Percentiles rank a stretch among this genome's conserved stretches.
These are phyloP conservation scores for Beauveria australis DNA, from an alignment of 2,329 filamentous ascomycete species.

Conservation along the genomic window DNA sequence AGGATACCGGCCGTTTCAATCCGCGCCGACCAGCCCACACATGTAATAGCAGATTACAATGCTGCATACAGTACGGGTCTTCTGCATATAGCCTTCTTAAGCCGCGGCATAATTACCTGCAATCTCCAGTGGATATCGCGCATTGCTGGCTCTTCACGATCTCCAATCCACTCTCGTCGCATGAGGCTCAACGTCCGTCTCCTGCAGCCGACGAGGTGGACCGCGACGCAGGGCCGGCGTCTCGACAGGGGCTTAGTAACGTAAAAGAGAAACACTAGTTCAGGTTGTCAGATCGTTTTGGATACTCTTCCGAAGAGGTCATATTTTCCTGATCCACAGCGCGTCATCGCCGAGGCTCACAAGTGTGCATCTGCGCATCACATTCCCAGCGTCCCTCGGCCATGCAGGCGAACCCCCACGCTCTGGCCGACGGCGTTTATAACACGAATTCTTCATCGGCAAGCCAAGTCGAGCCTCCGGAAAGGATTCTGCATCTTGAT, in stretches of 20 bases:
- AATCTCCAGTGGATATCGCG: background rate
- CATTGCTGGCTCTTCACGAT: background rate
- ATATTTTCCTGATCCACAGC: constrained; percentile 7
- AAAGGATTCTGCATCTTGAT: background rate
- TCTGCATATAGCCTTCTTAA: background rate
- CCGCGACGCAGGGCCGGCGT: background rate
- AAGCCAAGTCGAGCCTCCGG: background rate
- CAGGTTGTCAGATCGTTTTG: constrained; percentile 7
- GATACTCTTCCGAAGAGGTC: constrained; percentile 5
- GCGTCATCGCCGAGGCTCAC: constrained; percentile 7
- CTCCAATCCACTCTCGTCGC: background rate
- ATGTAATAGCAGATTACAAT: background rate
- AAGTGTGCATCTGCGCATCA: background rate
- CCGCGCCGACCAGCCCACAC: background rate
- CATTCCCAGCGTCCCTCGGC: background rate
- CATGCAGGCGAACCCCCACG: background rate
- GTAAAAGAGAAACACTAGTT: constrained; percentile 8
- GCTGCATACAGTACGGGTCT: background rate
- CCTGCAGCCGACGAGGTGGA: constrained; percentile 8
- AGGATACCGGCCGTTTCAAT: background rate
- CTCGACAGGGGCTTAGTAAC: background rate
- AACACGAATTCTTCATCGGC: background rate
- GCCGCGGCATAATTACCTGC: background rate
- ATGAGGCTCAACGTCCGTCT: background rate
- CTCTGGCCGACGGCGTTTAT: background rate